Evolutionary conservation across 352 stramenopile species (phyloP).

Genomic region (Phytophthora podocarpi): DNA sequence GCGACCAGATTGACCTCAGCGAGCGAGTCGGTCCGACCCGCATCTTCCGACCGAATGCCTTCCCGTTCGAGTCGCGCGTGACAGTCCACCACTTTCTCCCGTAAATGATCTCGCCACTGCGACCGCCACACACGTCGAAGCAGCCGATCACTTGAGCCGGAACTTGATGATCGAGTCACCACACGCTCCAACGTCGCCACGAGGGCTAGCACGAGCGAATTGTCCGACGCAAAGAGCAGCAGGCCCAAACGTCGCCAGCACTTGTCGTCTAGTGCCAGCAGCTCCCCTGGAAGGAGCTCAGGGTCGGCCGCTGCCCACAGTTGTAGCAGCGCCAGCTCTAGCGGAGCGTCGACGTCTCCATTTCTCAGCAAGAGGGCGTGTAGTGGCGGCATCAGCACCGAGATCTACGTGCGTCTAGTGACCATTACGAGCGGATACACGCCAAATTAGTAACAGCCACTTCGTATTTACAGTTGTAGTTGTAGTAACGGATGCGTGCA

Average conservation of each 20-base stretch:
- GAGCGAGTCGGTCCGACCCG: constrained; percentile 22
- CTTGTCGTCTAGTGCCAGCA: constrained; percentile 23
- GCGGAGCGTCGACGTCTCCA: constrained; percentile 3
- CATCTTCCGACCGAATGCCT: constrained; percentile 10
- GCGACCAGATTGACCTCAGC: constrained; percentile 21
- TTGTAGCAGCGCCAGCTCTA: constrained; percentile 36
- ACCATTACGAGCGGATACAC: constrained; percentile 25
- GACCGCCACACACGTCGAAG: constrained; percentile 24
- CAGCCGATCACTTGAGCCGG: constrained; percentile 2
- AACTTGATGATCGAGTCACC: neutral
- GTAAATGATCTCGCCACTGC: constrained; percentile 23
- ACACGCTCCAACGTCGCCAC: constrained; percentile 26
- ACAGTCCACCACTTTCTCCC: constrained; percentile 33
- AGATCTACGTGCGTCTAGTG: constrained; percentile 1
- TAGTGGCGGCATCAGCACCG: constrained; percentile 13
- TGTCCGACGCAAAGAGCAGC: constrained; percentile 30
- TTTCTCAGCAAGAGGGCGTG: constrained; percentile 13
- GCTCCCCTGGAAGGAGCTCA: constrained; percentile 10
- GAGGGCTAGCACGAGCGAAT: constrained; percentile 22
- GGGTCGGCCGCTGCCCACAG: constrained; percentile 21
- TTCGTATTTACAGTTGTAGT: no score
- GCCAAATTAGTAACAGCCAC: constrained; percentile 25
- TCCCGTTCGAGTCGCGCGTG: constrained; percentile 24
- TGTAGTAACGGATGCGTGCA: constrained; percentile 5
- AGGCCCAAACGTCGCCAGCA: constrained; percentile 31